Evolutionary conservation across 805 yeast genomes (phyloP).

Genomic region (Pichia phayaonensis): DNA sequence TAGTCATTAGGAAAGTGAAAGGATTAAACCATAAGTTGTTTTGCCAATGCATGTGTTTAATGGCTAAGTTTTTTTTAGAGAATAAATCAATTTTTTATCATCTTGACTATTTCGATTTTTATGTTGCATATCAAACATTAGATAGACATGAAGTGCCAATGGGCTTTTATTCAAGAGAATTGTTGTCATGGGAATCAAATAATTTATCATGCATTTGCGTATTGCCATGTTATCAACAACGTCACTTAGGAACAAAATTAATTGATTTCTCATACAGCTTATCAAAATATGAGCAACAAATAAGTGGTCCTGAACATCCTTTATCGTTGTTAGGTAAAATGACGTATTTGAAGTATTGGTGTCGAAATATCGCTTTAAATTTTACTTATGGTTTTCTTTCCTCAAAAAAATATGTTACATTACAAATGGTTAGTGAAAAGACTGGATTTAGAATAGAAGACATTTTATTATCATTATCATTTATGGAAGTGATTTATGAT

Average conservation of each 20-base stretch:
- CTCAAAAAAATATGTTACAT: conserved; percentile 27
- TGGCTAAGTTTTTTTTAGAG: conserved; percentile 83
- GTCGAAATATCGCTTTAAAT: conserved; percentile 40
- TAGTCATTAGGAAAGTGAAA: conserved; percentile 56
- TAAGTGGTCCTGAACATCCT: conserved; percentile 92
- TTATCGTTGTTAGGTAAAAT: conserved; percentile 72
- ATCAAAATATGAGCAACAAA: conserved; percentile 52
- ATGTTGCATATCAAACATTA: conserved; percentile 52
- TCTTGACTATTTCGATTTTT: conserved; percentile 74
- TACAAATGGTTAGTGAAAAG: conserved; percentile 41
- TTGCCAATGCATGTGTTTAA: conserved; percentile 75
- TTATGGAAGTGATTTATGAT: conserved; percentile 39
- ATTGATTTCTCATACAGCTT: conserved; percentile 79
- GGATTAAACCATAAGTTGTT: conserved; percentile 60
- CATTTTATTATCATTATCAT: conserved; percentile 48
- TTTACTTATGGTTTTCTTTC: conserved; percentile 35
- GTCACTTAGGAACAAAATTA: conserved; percentile 66
- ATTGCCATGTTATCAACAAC: conserved; percentile 86
- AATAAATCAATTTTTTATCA: conserved; percentile 83
- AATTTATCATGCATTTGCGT: conserved; percentile 87
- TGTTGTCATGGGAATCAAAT: conserved; percentile 69
- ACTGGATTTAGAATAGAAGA: conserved; percentile 66
- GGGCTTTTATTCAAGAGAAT: conserved; percentile 91
- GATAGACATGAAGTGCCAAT: conserved; percentile 44
- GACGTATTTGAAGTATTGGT: conserved; percentile 75